Conservation (phyloP, 2,329 filamentous ascomycete species). For the Aspergillus neoniger region DNA sequence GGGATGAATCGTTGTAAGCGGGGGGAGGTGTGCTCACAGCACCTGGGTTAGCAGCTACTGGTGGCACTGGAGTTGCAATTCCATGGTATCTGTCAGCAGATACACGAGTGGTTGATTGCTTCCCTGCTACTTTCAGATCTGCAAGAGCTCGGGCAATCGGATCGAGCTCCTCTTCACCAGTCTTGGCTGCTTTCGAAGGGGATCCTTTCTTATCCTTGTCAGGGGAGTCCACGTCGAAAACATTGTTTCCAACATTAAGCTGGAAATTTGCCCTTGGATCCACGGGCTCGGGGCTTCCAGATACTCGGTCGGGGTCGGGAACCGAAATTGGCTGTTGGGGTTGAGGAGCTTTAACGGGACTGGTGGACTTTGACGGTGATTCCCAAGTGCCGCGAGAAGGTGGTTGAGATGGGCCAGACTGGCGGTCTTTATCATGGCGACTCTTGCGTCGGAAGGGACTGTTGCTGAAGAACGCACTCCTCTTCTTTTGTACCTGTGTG, state of each 20-base stretch:
- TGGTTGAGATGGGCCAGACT: conserved; percentile 38
- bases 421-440: conserved; percentile 68
- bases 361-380: conserved; percentile 44
- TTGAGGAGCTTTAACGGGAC: conserved; percentile 46
- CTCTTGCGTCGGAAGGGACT: conserved; percentile 93
- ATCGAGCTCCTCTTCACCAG: conserved; percentile 66
- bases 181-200: conserved; percentile 41
- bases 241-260: conserved; percentile 91
- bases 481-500: conserved; percentile 67
- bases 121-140: conserved; percentile 83
- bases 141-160: conserved; percentile 91
- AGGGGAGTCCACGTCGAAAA: conserved; percentile 85
- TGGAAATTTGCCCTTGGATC: conserved; percentile 92
- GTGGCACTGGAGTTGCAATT: conserved; percentile 76
- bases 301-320: conserved; percentile 26
- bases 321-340: conserved; percentile 14
- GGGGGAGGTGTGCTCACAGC: conserved; percentile 70
- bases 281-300: conserved; percentile 76
- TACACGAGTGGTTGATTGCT: conserved; percentile 77
- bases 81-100: conserved; percentile 96
- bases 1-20: conserved; percentile 73
- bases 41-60: conserved; percentile 36
- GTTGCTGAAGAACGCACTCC: conserved; percentile 88
- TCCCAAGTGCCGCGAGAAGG: conserved; percentile 58
- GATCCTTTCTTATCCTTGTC: conserved; percentile 57